Evolutionary conservation across 306 rosid genomes (phyloP).

Genomic region (Castanea sativa): DNA sequence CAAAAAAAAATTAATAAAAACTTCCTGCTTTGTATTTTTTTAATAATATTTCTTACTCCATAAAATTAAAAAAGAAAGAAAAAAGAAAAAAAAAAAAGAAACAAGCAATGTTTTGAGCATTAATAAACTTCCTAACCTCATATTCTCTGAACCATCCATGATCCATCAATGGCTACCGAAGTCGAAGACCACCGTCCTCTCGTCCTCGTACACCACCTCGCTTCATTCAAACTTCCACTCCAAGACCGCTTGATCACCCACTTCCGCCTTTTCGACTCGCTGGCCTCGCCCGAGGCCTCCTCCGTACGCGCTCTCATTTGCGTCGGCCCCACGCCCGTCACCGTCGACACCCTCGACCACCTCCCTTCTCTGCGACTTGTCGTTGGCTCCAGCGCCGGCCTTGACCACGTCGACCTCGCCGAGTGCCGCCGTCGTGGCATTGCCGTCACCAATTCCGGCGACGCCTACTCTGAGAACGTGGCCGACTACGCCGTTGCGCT

Average conservation of each 20-base stretch:
- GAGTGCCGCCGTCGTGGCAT: constrained; percentile 17
- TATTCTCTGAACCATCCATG: too few species aligned
- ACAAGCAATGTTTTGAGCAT: too few species aligned
- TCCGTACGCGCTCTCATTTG: background rate
- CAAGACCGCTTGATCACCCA: background rate
- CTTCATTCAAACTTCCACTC: background rate
- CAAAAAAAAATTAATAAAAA: too few species aligned
- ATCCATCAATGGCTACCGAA: too few species aligned
- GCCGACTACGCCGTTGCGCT: constrained; percentile 23
- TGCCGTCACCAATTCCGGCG: constrained; percentile 17
- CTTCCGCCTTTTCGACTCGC: constrained; percentile 16
- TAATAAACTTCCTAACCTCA: too few species aligned
- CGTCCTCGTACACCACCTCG: constrained; percentile 2
- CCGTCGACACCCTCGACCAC: background rate
- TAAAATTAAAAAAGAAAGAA: too few species aligned
- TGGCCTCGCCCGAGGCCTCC: background rate
- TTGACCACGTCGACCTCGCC: constrained; percentile 6
- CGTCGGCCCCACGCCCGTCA: background rate
- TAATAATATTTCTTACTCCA: too few species aligned
- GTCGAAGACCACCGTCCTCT: constrained; percentile 4
- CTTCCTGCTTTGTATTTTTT: too few species aligned
- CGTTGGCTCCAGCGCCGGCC: constrained; percentile 1
- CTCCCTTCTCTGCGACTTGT: constrained; percentile 18
- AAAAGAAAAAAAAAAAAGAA: too few species aligned
- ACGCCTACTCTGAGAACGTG: constrained; percentile 4